A percentile compares a stretch with the other conserved stretches of the same genome.
Evolutionary conservation across 2,329 filamentous ascomycete species (phyloP).

Genomic region (Aspergillus sp.): DNA sequence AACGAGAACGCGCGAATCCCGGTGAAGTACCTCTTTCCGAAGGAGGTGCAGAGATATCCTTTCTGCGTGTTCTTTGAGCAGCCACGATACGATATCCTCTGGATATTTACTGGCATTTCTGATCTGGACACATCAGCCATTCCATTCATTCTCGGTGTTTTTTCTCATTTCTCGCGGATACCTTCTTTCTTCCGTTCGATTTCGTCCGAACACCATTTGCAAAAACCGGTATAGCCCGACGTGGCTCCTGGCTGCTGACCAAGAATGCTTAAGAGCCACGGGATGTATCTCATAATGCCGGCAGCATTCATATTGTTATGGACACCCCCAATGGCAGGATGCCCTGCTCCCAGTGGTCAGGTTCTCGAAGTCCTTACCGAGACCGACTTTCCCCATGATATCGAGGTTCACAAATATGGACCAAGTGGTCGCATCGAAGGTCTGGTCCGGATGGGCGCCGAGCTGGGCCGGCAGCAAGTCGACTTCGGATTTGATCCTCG

Average conservation of each 20-base stretch:
- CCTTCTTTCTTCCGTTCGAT: not conserved
- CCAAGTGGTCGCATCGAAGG: slow-evolving; percentile 22
- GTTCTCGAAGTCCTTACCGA: slow-evolving; percentile 32
- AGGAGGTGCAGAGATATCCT: slow-evolving; percentile 10
- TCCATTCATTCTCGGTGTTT: too few species aligned
- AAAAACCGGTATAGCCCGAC: not conserved
- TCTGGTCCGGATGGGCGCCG: not conserved
- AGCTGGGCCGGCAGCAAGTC: not conserved
- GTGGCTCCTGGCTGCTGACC: not conserved
- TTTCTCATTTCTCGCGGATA: too few species aligned
- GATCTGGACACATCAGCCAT: not conserved
- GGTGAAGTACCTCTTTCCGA: slow-evolving; percentile 5
- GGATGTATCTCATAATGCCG: slow-evolving; percentile 9
- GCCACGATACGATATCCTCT: slow-evolving; percentile 12
- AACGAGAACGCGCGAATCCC: slow-evolving; percentile 11
- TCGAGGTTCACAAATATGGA: slow-evolving; percentile 35
- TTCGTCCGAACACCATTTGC: not conserved
- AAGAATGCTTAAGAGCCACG: slow-evolving; percentile 4
- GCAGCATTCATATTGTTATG: slow-evolving; percentile 11
- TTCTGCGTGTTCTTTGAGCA: slow-evolving; percentile 9
- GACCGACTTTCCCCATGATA: slow-evolving; percentile 39
- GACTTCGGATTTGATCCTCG: not conserved
- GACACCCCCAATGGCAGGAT: slow-evolving; percentile 11
- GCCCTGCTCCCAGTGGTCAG: slow-evolving; percentile 12
- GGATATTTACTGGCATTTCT: slow-evolving; percentile 6